These are phyloP conservation scores for Osmanthus fragrans DNA, from an alignment of 257 asterid species.

Conservation along the genomic window DNA sequence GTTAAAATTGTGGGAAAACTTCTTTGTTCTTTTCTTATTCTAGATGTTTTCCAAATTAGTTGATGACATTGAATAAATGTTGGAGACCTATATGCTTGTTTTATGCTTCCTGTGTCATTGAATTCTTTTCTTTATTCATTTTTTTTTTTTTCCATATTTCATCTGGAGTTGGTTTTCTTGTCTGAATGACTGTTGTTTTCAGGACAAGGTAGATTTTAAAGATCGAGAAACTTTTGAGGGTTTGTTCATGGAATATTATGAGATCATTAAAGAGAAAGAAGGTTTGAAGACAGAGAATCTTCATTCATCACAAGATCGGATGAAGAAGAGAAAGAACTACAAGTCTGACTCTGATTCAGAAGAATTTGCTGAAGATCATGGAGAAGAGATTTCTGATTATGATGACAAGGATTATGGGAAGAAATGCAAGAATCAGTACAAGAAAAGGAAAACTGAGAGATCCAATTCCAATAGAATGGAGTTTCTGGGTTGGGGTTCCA, in stretches of 20 bases:
- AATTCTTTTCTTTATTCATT: too few relatives aligned
- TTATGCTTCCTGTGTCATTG: slow-evolving; percentile 20
- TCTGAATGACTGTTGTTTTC: slow-evolving; percentile 32
- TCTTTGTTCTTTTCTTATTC: background rate
- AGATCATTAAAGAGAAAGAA: slow-evolving; percentile 45
- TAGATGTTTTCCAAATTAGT: background rate
- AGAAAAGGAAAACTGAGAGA: slow-evolving; percentile 33
- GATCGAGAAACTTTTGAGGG: slow-evolving; percentile 72
- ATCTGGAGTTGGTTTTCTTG: slow-evolving; percentile 16
- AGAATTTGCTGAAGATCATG: slow-evolving; percentile 39
- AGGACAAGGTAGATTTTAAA: slow-evolving; percentile 67
- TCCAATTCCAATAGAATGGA: slow-evolving; percentile 42
- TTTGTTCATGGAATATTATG: slow-evolving; percentile 70
- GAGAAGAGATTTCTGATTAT: slow-evolving; percentile 45
- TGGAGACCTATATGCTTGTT: background rate
- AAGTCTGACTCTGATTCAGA: slow-evolving; percentile 38
- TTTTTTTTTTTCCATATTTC: too few relatives aligned
- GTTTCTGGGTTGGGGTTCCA: slow-evolving; percentile 85
- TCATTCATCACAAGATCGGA: slow-evolving; percentile 39
- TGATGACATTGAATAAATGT: background rate
- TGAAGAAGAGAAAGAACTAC: slow-evolving; percentile 23
- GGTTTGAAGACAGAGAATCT: slow-evolving; percentile 44
- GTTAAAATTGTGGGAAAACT: background rate
- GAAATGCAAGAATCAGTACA: slow-evolving; percentile 23
- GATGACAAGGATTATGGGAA: slow-evolving; percentile 33